phyloP scores from a whole-genome alignment of 2,329 filamentous ascomycete species.

The Venturia asperata region DNA sequence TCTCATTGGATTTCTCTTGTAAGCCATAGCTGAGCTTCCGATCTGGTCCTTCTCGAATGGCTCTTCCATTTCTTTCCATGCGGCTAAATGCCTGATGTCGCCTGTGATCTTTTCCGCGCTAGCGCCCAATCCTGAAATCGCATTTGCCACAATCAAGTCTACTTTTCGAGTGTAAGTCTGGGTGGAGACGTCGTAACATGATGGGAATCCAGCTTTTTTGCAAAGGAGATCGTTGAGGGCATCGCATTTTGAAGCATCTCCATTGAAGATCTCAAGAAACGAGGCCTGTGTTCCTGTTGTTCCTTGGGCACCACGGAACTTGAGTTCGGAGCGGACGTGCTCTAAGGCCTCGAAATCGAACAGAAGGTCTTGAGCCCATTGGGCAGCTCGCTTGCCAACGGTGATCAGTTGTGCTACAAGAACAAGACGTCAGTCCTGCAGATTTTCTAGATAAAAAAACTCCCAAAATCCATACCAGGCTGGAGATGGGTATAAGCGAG shows the following conservation, averaged over 20 bases:
- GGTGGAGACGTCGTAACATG: conserved; percentile 57
- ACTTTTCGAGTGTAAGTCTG: conserved; percentile 78
- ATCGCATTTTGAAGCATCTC: conserved; percentile 54
- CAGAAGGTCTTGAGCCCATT: conserved; percentile 70
- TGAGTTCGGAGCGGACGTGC: conserved; percentile 57
- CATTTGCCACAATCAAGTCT: conserved; percentile 72
- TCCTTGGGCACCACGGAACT: conserved; percentile 64
- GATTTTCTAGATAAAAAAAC: background rate
- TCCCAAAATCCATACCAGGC: conserved; percentile 27
- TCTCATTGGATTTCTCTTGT: conserved; percentile 57
- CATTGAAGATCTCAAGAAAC: conserved; percentile 63
- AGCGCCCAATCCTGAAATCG: conserved; percentile 70
- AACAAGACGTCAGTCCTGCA: background rate
- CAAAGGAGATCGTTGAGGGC: conserved; percentile 57
- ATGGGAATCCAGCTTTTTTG: conserved; percentile 57
- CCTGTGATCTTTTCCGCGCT: conserved; percentile 67
- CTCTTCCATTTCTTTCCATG: conserved; percentile 75
- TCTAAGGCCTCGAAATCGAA: conserved; percentile 72
- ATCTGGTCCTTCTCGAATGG: conserved; percentile 77
- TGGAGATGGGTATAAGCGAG: conserved; percentile 72
- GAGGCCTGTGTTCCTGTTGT: conserved; percentile 72
- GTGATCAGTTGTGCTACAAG: conserved; percentile 42
- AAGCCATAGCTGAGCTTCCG: conserved; percentile 54
- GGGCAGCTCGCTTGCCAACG: conserved; percentile 60
- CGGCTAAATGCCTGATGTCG: conserved; percentile 67